phyloP scores from a whole-genome alignment of 2,329 filamentous ascomycete genomes.

The Aspergillus quadrilineatus region DNA sequence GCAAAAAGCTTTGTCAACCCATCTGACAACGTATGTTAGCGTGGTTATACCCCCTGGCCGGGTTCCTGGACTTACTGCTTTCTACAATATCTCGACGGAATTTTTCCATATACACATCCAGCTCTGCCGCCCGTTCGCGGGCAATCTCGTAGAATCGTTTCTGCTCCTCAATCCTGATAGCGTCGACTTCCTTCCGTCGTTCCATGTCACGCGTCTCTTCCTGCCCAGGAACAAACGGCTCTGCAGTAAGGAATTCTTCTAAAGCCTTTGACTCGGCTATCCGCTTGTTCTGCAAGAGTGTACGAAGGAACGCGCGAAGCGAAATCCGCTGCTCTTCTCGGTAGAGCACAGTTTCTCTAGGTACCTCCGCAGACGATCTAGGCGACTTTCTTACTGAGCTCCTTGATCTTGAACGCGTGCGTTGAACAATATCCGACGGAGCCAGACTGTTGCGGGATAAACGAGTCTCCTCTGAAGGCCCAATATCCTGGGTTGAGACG shows the following conservation, averaged over 20 bases:
- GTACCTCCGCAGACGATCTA: constrained; percentile 44
- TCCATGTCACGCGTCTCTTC: constrained; percentile 82
- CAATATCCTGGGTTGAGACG: constrained; percentile 65
- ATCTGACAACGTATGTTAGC: constrained; percentile 48
- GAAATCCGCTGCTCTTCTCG: constrained; percentile 90
- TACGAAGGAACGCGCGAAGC: constrained; percentile 84
- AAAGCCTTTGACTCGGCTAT: constrained; percentile 81
- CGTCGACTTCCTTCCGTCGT: constrained; percentile 77
- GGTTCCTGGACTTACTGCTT: constrained; percentile 58
- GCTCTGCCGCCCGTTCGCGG: constrained; percentile 79
- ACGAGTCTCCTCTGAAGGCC: constrained; percentile 37
- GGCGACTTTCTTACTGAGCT: constrained; percentile 32
- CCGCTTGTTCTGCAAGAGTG: constrained; percentile 77
- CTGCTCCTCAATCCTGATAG: constrained; percentile 87
- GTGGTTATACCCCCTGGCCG: constrained; percentile 32
- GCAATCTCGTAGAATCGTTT: constrained; percentile 95
- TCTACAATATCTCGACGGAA: constrained; percentile 68
- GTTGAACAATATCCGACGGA: constrained; percentile 23
- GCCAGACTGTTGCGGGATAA: constrained; percentile 34
- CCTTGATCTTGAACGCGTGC: constrained; percentile 30
- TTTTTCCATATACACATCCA: constrained; percentile 96
- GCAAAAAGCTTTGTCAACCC: constrained; percentile 89
- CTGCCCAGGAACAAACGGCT: constrained; percentile 72
- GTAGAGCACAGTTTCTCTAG: constrained; percentile 61
- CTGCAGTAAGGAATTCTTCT: constrained; percentile 73